Base-by-base conservation (phyloP, 1,139 yeast species). In the Zygosaccharomyces pseudobailii region DNA sequence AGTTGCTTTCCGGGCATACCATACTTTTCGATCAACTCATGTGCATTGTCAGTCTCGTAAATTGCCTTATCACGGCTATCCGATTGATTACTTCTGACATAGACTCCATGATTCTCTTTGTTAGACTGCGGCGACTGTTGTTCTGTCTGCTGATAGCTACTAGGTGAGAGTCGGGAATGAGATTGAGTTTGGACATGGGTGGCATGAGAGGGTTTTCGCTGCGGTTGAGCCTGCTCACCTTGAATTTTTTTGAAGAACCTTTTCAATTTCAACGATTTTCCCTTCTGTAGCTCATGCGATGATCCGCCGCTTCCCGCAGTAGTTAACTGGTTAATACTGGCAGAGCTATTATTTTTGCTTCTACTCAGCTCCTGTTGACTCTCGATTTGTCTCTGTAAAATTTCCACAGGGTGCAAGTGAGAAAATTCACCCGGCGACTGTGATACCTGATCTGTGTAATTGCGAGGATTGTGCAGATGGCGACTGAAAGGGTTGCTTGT, bases 1-100 rank as follows among this genome's bases (percentile, higher is more conserved):
- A 80, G 67, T 24, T 78, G 62, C 54, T 72, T 75, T 1, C 85
- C 87, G 0, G 78, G 75, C 5, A 76, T 68, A n/a, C 87, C 87
- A 58, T 83, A 84, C 57, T 79, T 79, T 39, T 74, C 63, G 40
- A 70, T 58, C 40, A 70, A 48, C 40, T 66, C 69, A 32, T 63
- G 61, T 4, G 71, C 71, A 36, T 66, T 62, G 47, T 69, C 72
- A 1, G 70, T 60, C 19, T 68, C 70, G 49, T 67, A 67, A 27
- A 69, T 49, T 10, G 68, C 54, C 53, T 66, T 64, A 19, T 61
- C 55, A 3, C 53, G 47, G 23, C 49, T 42, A 22, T 51, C 49
- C 6, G 49, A 41, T 36, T 56, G 55, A 24, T 51, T 46, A 5
- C 47, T 48, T 28, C 44, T 43, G 3, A 48, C 51, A 21, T 40